Evolutionary conservation across 2,329 filamentous ascomycete species (phyloP).

Genomic region (Fusarium virguliforme): DNA sequence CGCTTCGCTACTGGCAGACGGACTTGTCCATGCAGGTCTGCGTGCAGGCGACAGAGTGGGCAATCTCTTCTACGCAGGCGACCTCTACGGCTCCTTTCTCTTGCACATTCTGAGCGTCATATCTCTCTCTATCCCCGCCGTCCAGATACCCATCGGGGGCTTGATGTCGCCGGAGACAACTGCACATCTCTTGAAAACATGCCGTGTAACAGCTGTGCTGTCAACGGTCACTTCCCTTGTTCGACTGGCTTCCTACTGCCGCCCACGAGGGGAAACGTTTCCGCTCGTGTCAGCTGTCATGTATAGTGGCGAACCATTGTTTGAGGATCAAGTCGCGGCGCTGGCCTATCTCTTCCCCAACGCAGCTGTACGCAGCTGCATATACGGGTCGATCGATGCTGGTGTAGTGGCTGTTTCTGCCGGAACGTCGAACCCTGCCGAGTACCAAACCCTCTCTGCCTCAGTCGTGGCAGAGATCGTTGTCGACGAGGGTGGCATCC

Average conservation of each 20-base stretch:
- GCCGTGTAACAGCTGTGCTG: slow-evolving; percentile 6
- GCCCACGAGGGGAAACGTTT: neutral
- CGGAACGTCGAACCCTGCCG: neutral
- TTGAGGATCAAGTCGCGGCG: slow-evolving; percentile 3
- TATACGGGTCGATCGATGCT: slow-evolving; percentile 14
- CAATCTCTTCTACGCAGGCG: too few species aligned
- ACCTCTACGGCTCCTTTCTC: too few species aligned
- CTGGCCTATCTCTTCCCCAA: slow-evolving; percentile 15
- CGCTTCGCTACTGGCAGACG: too few species aligned
- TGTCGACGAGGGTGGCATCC: neutral
- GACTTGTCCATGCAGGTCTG: too few species aligned
- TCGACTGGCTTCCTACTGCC: slow-evolving; percentile 3
- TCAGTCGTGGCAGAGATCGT: slow-evolving; percentile 14
- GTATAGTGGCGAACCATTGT: slow-evolving; percentile 18
- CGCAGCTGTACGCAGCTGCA: slow-evolving; percentile 12
- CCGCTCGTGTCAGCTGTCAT: slow-evolving; percentile 1
- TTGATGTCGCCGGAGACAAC: too few species aligned
- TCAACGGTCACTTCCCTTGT: slow-evolving; percentile 10
- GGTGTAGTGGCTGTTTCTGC: slow-evolving; percentile 19
- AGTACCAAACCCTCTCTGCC: slow-evolving; percentile 1
- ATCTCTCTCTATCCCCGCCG: too few species aligned
- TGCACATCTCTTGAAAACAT: neutral
- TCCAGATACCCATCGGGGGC: too few species aligned
- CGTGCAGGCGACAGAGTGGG: too few species aligned
- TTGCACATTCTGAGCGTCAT: too few species aligned